Evolutionary conservation across 2,329 filamentous ascomycete genomes (phyloP).

Genomic region (Ophiostoma perfectum): DNA sequence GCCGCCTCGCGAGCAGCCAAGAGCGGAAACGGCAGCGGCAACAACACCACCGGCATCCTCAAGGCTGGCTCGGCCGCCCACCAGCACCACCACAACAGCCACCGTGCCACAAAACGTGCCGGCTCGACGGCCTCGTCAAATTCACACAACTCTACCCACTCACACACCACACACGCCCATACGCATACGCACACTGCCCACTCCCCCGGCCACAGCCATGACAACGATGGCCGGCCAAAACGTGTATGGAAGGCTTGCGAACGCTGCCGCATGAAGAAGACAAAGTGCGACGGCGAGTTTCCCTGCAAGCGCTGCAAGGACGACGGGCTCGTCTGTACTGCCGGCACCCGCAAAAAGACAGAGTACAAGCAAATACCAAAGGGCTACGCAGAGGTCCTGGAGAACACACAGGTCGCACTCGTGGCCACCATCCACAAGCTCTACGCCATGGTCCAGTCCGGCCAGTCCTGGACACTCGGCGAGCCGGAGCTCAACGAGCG

Average conservation of each 20-base stretch:
- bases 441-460: constrained; percentile 57
- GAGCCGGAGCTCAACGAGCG: constrained; percentile 59
- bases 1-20: constrained; percentile 23
- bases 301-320: constrained; percentile 63
- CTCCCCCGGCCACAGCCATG: constrained; percentile 37
- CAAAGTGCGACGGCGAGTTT: constrained; percentile 63
- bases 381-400: constrained; percentile 59
- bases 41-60: constrained; percentile 16
- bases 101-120: constrained; percentile 49
- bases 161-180: neutral
- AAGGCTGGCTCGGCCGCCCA: constrained; percentile 5
- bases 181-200: neutral
- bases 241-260: constrained; percentile 63
- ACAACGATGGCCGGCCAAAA: constrained; percentile 54
- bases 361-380: constrained; percentile 61
- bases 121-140: constrained; percentile 30
- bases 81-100: constrained; percentile 29
- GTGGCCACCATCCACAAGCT: constrained; percentile 62
- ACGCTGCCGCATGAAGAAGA: constrained; percentile 64
- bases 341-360: constrained; percentile 60
- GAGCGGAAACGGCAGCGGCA: constrained; percentile 27
- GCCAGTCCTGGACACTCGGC: constrained; percentile 56
- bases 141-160: constrained; percentile 28
- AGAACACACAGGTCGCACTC: constrained; percentile 60
- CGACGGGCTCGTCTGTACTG: constrained; percentile 58